Base-by-base conservation (phyloP, 306 rosid genomes). In the Sicyos edulis region DNA sequence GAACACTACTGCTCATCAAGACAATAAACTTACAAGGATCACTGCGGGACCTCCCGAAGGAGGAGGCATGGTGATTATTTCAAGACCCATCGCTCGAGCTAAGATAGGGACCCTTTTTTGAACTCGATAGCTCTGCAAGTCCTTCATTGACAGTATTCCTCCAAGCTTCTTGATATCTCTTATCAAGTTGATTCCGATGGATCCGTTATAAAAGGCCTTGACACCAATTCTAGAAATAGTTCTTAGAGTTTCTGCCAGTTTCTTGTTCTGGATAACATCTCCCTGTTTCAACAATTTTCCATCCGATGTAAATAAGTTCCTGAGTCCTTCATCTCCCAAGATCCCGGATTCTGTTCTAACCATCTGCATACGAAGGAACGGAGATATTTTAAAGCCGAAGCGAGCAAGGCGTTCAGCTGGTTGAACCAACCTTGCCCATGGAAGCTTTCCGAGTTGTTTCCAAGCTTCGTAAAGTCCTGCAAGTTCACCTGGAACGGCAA, bases 11-110 rank as follows among this genome's bases (percentile, higher is more conserved):
- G 19, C 32, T 45, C 54, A 45, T 26, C n/a, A 19, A 66, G 37
- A 45, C 34, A n/a, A n/a, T n/a, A 1, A 26, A 76, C 90, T 77
- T 80, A 92, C 95, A n/a, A 88, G 88, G 75, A 90, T 83, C 95
- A 87, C 37, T 26, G 84, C 86, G 76, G 86, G 88, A 14, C 96
- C 98, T 61, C 98, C 96, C 2, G 96, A 90, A 65, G 98, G 96
- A 21, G 96, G 89, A 56, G 96, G 96, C 96, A 87, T 85, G 74
- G 86, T 79, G 52, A 88, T 85, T 65, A 90, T 70, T 75, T 83
- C 72, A 13, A 83, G 82, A 74, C 96, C 98, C 13, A 76, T 67
- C 78, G 80, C 29, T 29, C 83, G 66, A 0, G 51, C 75, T 44
- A 87, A 73, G 54, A 90, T 67, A 8, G 96, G 89, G 55, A 75